Evolutionary conservation across 1,284 basidiomycete genomes (phyloP), one percentile per base, ranked within the genome.

Genomic region (Ceratobasidium sp.): DNA sequence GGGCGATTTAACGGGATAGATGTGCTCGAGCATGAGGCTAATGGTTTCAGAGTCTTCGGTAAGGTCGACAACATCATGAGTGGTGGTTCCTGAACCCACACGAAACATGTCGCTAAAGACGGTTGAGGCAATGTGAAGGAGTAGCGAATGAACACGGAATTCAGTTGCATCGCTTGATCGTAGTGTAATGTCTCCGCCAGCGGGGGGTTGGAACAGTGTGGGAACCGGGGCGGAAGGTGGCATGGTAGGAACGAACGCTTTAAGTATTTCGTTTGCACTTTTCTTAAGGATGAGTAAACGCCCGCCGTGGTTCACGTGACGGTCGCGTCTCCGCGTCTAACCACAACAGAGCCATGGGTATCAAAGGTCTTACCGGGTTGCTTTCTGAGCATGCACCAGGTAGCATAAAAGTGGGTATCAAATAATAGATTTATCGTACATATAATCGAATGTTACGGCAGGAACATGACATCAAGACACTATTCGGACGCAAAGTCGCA

Each of bases 401-500:
- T 62, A 83, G 92, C 3, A 94, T 98, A 78, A 87, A 82, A 35
- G 82, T 82, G 58, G 35, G 76, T 60, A n/a, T 49, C 20, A 22
- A 17, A 10, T 15, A 17, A 32, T 22, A 62, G 53, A 25, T 25
- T 22, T 17, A 29, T n/a, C 34, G 43, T 17, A 54, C 29, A 27
- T 27, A 13, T 56, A 1, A 45, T 54, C 64, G 50, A 17, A 49
- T 25, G 15, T 32, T 43, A 20, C 50, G 54, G 45, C 70, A 88
- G 81, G 93, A 97, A 74, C 91, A 95, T 77, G 94, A 98, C 53
- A 98, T 98, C 73, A 98, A 98, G 82, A 94, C 93, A 4, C 87
- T 98, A 47, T 98, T 98, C 76, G 97, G 97, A 0, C 89, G 96
- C 75, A 98, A 98, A 82, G 96, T 99, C 73, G 96, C 96, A 70